Percentiles rank a stretch among this genome's conserved stretches.
These are phyloP conservation scores for Cystobasidium ongulense DNA, from an alignment of 768 basidiomycete genomes.

Conservation along the genomic window DNA sequence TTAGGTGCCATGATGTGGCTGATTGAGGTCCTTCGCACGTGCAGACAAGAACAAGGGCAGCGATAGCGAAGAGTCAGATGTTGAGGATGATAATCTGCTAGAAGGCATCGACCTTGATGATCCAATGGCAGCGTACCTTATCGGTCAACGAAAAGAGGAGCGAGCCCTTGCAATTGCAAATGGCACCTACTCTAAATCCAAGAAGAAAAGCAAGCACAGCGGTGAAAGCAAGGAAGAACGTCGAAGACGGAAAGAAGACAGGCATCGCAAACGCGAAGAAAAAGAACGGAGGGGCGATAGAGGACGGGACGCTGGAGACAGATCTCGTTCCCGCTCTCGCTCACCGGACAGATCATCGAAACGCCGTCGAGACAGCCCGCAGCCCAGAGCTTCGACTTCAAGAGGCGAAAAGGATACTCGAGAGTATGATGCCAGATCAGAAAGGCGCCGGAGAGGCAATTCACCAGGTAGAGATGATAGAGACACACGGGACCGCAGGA, in stretches of 20 bases:
- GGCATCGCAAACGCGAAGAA: conserved; percentile 16
- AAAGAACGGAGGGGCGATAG: neutral
- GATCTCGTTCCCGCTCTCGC: neutral
- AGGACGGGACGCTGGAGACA: neutral
- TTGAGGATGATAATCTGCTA: conserved; percentile 59
- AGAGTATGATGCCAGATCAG: neutral
- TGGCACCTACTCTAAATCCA: conserved; percentile 53
- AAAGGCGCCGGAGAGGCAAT: neutral
- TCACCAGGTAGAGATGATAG: neutral
- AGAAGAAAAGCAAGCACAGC: conserved; percentile 47
- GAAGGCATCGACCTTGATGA: conserved; percentile 86
- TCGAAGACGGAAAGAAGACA: conserved; percentile 3
- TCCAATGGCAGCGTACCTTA: conserved; percentile 89
- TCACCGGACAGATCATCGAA: neutral
- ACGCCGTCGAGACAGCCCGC: neutral
- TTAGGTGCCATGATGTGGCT: neutral
- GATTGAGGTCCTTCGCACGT: neutral
- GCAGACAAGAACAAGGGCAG: conserved; percentile 22
- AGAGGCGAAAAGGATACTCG: neutral
- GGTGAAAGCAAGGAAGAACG: conserved; percentile 12
- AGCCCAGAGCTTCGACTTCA: neutral
- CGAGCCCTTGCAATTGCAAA: conserved; percentile 67
- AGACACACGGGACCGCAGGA: neutral
- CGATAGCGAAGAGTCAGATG: conserved; percentile 37
- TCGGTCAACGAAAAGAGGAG: conserved; percentile 71